Evolutionary conservation across 2,329 filamentous ascomycete genomes (phyloP), one percentile per base, ranked within the genome.

Genomic region (Pseudogymnoascus sp.): DNA sequence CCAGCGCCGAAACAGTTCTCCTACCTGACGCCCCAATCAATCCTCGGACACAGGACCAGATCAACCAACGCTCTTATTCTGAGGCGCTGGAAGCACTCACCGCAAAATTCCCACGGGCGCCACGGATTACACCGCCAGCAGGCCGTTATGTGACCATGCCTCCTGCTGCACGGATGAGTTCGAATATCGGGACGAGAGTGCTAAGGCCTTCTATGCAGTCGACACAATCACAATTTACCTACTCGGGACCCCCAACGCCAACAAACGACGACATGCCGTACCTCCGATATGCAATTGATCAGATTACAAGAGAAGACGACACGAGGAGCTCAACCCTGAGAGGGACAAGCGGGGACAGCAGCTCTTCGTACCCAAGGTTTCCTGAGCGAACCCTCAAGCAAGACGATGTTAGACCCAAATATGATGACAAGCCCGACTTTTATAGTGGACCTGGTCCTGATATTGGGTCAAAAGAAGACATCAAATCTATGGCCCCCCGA

Each of bases 201-300:
- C 59, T 21, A 69, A 69, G 67, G 64, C 67, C 4, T 60, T 65
- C 31, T 53, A 43, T 23, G 63, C 65, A 5, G 25, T 65, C 28
- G 68, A 18, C 49, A 9, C 49, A 56, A 56, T 8, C 49, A 28
- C 25, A 16, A 34, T 34, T 16, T 56, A 21, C 18, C 25, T 56
- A 69, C 11, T 68, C 68, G 14, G 77, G 77, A 61, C 77, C 80
- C 11, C 78, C 81, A 2, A 93, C 90, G 0, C 92, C 92, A 0
- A 90, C 88, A 8, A 79, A 91, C 40, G 92, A 96, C 71, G 89
- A 96, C 71, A 89, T 87, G 7, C 92, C 91, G 0, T 96, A 93
- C 74, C 90, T 97, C 66, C 89, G 89, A 67, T 96, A 95, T 74
- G 93, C 93, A 42, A 85, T 97, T 66, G 90, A 96, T 67, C 91